Base-by-base conservation (phyloP, 2,329 filamentous ascomycete genomes). In the Westerdykella aurantiaca region DNA sequence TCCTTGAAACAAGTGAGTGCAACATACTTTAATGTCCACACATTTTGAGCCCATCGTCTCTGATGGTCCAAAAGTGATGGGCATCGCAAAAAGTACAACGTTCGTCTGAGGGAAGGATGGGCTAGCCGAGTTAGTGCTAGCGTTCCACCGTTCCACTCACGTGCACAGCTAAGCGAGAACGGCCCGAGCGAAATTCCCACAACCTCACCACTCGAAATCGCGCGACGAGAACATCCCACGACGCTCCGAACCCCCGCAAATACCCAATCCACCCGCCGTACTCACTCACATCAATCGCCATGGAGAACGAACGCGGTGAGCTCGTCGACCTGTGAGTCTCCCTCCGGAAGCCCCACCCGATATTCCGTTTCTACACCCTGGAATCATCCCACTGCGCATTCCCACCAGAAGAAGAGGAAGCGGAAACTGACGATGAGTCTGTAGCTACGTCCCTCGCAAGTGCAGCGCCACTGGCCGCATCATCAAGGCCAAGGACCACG, bases 281-380 rank as follows among this genome's bases (percentile, higher is more conserved):
- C 54, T 48, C 39, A 57, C 44, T 53, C 53, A 57, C 37, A 58
- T 56, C 49, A 53, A 44, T 55, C 70, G 90, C 81, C 77, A 98
- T 97, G 93, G 93, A 98, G 83, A 98, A 98, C 89, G 93, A 97
- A 81, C 89, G 89, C 79, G 91, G 91, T 80, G 89, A 97, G 78
- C 90, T 96, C 79, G 93, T 97, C 75, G 91, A 97, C 80, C 89
- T 95, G 88, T 95, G 84, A 76, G 85, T 76, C 46, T 47, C 53
- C 57, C 43, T 29, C 37, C 44, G 38, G 43, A 23, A 21, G 40
- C 42, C 41, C 18, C 42, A 21, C 25, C 39, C 25, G 43, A 42
- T 42, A n/a, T 16, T 31, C 31, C 34, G 41, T 40, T 35, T 33
- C 16, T 5, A 16, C 31, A 11, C 23, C n/a, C 2, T n/a, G 14